phyloP scores from a whole-genome alignment of 352 stramenopile genomes.

The Phytophthora syringae region DNA sequence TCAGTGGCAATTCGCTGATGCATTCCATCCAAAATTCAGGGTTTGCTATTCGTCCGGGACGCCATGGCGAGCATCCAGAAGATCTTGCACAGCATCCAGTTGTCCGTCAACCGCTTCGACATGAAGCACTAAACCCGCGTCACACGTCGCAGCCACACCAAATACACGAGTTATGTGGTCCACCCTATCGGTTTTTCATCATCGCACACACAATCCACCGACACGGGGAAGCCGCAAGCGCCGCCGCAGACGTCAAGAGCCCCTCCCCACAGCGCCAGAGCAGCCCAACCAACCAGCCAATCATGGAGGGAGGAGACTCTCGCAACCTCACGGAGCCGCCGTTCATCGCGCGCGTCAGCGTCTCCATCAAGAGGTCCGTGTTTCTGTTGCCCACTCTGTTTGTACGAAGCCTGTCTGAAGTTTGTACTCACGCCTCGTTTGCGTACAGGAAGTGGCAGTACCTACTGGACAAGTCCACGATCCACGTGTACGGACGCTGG shows the following conservation, averaged over 20 bases:
- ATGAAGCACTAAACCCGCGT: constrained; percentile 18
- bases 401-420: too few relatives aligned
- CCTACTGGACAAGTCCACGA: constrained; percentile 97
- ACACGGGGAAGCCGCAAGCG: constrained; percentile 33
- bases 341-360: constrained; percentile 78
- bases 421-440: neutral
- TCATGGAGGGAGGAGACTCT: constrained; percentile 62
- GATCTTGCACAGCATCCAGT: constrained; percentile 49
- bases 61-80: constrained; percentile 57
- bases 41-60: constrained; percentile 49
- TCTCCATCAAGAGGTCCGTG: constrained; percentile 84
- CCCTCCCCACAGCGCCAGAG: neutral
- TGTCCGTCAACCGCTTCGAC: constrained; percentile 48
- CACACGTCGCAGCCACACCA: constrained; percentile 19
- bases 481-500: constrained; percentile 95
- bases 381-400: too few relatives aligned
- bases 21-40: constrained; percentile 12
- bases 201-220: constrained; percentile 24
- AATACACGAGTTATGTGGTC: constrained; percentile 15
- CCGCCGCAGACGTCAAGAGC: constrained; percentile 1
- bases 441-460: constrained; percentile 95
- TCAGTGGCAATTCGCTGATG: neutral
- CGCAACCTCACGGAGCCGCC: constrained; percentile 74
- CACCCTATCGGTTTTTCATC: constrained; percentile 16
- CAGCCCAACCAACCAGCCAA: constrained; percentile 7